Conservation (phyloP, 2,329 filamentous ascomycete genomes). For the Alternaria postmessia region DNA sequence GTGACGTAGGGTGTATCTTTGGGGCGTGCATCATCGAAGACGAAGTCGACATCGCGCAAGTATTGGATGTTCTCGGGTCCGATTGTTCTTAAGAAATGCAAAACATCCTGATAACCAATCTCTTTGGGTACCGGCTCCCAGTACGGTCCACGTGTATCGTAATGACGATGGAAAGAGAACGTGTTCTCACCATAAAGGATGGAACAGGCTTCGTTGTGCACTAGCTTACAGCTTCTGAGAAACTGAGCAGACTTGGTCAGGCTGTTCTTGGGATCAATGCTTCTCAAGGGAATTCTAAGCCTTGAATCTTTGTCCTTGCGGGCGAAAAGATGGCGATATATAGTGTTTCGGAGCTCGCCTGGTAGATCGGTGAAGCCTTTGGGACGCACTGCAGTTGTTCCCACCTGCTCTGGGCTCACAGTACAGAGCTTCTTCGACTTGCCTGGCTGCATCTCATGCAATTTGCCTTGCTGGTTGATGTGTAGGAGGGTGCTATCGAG, state of each 20-base stretch:
- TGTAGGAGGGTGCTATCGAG: constrained; percentile 45
- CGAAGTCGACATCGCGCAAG: constrained; percentile 56
- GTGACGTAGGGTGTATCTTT: constrained; percentile 50
- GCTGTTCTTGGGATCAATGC: constrained; percentile 20
- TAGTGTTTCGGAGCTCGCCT: constrained; percentile 57
- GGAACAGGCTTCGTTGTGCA: constrained; percentile 56
- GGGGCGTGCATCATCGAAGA: constrained; percentile 56
- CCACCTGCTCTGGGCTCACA: not conserved
- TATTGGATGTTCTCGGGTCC: constrained; percentile 57
- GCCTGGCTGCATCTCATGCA: constrained; percentile 28
- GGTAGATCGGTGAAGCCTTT: constrained; percentile 42
- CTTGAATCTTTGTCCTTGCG: constrained; percentile 34
- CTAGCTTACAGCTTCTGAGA: constrained; percentile 56
- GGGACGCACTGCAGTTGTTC: not conserved
- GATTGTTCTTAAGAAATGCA: constrained; percentile 57
- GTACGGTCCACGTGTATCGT: constrained; percentile 50
- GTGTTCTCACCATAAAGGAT: constrained; percentile 61
- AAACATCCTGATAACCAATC: constrained; percentile 57
- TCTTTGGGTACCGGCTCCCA: constrained; percentile 55
- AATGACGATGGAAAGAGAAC: constrained; percentile 55
- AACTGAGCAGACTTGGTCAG: constrained; percentile 56
- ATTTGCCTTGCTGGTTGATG: constrained; percentile 13
- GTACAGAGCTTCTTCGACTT: constrained; percentile 18
- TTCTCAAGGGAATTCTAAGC: constrained; percentile 45
- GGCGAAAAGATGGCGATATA: constrained; percentile 57